phyloP scores from a whole-genome alignment of 768 basidiomycete genomes.

The Pleurotus citrinopileatus region DNA sequence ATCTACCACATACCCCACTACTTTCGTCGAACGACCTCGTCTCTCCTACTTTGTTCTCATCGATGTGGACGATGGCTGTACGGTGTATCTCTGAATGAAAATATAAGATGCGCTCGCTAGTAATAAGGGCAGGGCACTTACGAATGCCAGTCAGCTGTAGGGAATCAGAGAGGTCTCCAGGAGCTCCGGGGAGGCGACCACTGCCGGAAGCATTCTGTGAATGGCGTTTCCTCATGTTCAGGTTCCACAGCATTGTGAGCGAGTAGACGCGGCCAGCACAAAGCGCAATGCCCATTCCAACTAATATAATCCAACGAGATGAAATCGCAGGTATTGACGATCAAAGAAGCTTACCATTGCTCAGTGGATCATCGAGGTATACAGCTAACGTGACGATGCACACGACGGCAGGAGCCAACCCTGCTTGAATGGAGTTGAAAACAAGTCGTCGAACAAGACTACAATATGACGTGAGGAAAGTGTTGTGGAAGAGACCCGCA shows the following conservation, averaged over 20 bases:
- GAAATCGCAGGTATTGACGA: neutral
- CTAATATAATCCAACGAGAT: neutral
- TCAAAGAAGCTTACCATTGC: neutral
- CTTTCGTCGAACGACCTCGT: conserved; percentile 3
- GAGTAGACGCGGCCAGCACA: conserved; percentile 7
- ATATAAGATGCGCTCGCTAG: neutral
- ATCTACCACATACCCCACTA: neutral
- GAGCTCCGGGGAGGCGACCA: neutral
- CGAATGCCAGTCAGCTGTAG: conserved; percentile 8
- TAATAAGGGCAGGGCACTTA: neutral
- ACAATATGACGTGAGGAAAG: neutral
- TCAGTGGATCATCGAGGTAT: conserved; percentile 1
- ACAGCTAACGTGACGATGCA: neutral
- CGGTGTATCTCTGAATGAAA: conserved; percentile 2
- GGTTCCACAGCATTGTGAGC: conserved; percentile 6
- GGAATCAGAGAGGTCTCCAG: conserved; percentile 6
- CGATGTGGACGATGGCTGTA: conserved; percentile 5
- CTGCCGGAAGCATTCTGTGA: neutral
- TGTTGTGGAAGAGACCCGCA: neutral
- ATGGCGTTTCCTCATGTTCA: neutral
- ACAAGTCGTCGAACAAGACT: conserved; percentile 7
- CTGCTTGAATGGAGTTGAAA: conserved; percentile 6
- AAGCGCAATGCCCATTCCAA: conserved; percentile 1
- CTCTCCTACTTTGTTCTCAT: neutral
- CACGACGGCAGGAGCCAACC: conserved; percentile 5